Base-by-base conservation (phyloP, 108 stramenopile species). In the Pseudonitzschia multiseries region DNA sequence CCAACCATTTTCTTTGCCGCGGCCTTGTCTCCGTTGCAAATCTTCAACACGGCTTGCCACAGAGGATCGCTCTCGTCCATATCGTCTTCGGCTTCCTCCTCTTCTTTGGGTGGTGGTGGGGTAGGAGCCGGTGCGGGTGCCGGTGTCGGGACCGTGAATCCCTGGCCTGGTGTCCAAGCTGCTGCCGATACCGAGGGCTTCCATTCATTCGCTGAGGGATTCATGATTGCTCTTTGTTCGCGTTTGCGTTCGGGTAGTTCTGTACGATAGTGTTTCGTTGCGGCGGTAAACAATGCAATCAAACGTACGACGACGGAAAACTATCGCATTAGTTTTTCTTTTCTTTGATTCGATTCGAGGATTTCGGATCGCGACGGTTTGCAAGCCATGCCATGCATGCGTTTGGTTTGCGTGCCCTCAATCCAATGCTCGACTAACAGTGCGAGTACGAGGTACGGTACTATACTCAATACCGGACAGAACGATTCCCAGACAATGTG, bases 21-120 rank as follows among this genome's bases (percentile, higher is more conserved):
- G 41, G 66, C 86, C 43, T 88, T 75, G 74, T 96, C 93, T 15
- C 91, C 91, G 8, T 83, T 53, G 65, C 91, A 81, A 71, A 94
- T 84, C 78, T 93, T 87, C 32, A 96, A 79, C 21, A 94, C 89
- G 43, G 86, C 79, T 48, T 84, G 75, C 90, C 94, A 95, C 10
- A 97, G 90, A n/a, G 94, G 93, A 81, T 95, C 94, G 20, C 59
- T 79, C 70, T 96, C 93, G 75, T 93, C 91, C 44, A 89, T 78
- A 40, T 87, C 84, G 0, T 83, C 74, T 8, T 57, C 82, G 10
- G 79, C 21, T 17, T 68, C 51, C 42, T 68, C 51, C 42, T 70
- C 64, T 51, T 84, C 56, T n/a, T 68, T 53, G 21, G 75, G 63
- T 41, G 84, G 74, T 2, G 62, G 61, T n/a, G 83, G 63, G 21